These are phyloP conservation scores for Phytophthora uliginosa DNA, from an alignment of 352 stramenopile genomes.

Conservation along the genomic window DNA sequence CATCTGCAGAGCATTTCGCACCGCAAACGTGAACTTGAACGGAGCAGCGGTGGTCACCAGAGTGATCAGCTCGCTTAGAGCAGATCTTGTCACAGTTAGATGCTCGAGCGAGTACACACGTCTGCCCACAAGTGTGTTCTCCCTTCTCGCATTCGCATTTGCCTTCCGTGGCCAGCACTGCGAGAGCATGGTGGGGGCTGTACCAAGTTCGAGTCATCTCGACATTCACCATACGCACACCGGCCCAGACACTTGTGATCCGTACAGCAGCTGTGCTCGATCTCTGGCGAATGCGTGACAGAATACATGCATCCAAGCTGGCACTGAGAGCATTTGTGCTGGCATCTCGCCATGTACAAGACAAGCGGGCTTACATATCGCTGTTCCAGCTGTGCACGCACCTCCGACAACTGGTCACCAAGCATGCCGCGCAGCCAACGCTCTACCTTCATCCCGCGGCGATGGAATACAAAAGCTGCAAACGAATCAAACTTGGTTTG, in stretches of 20 bases:
- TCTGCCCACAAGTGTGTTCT: conserved; percentile 58
- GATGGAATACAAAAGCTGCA: background rate
- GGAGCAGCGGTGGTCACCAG: conserved; percentile 46
- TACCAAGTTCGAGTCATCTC: background rate
- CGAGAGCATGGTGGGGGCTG: conserved; percentile 39
- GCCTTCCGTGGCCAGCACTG: conserved; percentile 53
- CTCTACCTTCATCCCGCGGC: background rate
- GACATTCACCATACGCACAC: conserved; percentile 48
- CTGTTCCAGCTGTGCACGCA: conserved; percentile 24
- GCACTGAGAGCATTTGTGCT: conserved; percentile 51
- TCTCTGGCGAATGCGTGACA: conserved; percentile 23
- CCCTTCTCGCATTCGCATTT: conserved; percentile 54
- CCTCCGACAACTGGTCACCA: conserved; percentile 17
- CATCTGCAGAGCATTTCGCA: conserved; percentile 36
- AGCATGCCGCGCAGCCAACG: background rate
- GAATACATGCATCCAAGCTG: conserved; percentile 71
- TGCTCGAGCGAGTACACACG: conserved; percentile 37
- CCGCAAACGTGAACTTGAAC: conserved; percentile 57
- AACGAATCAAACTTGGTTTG: background rate
- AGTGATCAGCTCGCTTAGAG: conserved; percentile 36
- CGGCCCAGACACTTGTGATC: conserved; percentile 43
- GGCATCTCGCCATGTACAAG: conserved; percentile 52
- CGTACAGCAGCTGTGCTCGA: conserved; percentile 47
- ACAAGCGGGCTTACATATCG: conserved; percentile 4
- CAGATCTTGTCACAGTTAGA: conserved; percentile 56